These are phyloP conservation scores for Trypethelium eluteriae DNA, from an alignment of 495 filamentous ascomycete species.

Conservation along the genomic window DNA sequence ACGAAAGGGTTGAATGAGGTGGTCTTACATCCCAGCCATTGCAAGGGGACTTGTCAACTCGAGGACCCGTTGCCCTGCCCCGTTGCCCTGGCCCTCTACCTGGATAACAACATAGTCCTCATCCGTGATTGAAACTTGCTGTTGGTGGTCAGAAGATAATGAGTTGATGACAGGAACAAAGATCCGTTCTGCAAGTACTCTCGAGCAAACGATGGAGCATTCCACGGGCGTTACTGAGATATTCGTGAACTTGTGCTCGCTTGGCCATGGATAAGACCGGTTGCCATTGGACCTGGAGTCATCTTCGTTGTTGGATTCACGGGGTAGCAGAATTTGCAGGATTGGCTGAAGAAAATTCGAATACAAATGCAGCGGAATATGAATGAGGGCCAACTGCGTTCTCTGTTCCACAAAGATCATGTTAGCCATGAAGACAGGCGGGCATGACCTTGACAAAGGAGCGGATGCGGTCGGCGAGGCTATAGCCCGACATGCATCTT, in stretches of 20 bases:
- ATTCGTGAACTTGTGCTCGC: constrained; percentile 77
- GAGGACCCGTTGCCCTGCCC: constrained; percentile 87
- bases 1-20: background rate
- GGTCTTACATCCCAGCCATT: constrained; percentile 73
- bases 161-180: constrained; percentile 58
- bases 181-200: constrained; percentile 58
- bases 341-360: constrained; percentile 75
- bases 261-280: constrained; percentile 29
- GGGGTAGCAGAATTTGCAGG: constrained; percentile 70
- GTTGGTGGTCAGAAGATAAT: constrained; percentile 40
- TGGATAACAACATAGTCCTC: constrained; percentile 84
- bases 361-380: constrained; percentile 81
- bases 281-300: constrained; percentile 29
- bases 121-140: constrained; percentile 60
- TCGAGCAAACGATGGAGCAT: constrained; percentile 85
- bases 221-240: constrained; percentile 87
- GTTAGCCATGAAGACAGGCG: constrained; percentile 18
- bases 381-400: constrained; percentile 76
- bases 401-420: constrained; percentile 51
- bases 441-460: constrained; percentile 4
- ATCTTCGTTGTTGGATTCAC: constrained; percentile 38
- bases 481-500: constrained; percentile 1
- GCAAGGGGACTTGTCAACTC: constrained; percentile 88
- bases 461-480: background rate
- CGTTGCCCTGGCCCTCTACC: constrained; percentile 78